These are phyloP conservation scores for Trichocomaceae sp. DNA, from an alignment of 2,329 filamentous ascomycete genomes.

Conservation along the genomic window DNA sequence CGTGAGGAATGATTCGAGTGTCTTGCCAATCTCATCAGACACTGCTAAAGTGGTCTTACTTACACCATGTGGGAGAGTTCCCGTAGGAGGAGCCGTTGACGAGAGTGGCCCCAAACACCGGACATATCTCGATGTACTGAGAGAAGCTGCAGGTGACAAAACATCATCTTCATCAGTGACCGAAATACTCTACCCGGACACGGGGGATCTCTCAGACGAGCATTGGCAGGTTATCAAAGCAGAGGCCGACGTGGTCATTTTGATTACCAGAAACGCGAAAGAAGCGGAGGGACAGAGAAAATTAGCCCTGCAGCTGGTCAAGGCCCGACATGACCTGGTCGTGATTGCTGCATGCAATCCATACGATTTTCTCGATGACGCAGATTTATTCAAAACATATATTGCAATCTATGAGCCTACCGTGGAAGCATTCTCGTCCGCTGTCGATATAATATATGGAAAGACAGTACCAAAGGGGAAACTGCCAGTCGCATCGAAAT, in stretches of 20 bases:
- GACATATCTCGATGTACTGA: constrained; percentile 29
- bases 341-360: constrained; percentile 39
- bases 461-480: constrained; percentile 21
- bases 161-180: constrained; percentile 19
- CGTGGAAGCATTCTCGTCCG: constrained; percentile 36
- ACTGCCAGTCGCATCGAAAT: constrained; percentile 29
- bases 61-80: constrained; percentile 30
- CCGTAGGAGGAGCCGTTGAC: constrained; percentile 32
- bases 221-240: constrained; percentile 26
- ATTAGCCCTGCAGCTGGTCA: constrained; percentile 29
- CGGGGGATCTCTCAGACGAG: constrained; percentile 23
- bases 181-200: constrained; percentile 30
- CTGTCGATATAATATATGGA: constrained; percentile 37
- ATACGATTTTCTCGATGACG: constrained; percentile 39
- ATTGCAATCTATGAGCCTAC: constrained; percentile 42
- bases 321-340: constrained; percentile 27
- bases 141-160: constrained; percentile 10
- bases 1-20: constrained; percentile 26
- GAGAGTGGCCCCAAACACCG: constrained; percentile 32
- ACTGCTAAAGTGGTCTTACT: constrained; percentile 30
- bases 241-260: constrained; percentile 33
- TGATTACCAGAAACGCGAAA: constrained; percentile 36
- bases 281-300: constrained; percentile 32
- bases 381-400: constrained; percentile 32
- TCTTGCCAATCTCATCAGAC: constrained; percentile 26